Conservation (phyloP, 306 rosid species). For the Macrotyloma uniflorum region DNA sequence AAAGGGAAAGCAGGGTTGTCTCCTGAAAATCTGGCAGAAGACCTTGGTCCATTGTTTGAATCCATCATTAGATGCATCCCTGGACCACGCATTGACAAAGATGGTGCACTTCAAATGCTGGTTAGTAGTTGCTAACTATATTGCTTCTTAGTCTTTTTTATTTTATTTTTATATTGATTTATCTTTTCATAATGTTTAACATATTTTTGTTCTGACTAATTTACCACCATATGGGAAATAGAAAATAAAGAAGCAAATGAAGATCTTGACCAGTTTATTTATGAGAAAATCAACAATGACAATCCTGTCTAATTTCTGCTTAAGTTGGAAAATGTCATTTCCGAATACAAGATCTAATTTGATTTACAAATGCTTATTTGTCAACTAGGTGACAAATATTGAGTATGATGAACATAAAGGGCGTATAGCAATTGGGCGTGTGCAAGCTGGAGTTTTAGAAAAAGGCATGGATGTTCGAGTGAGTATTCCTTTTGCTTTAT, state of each 20-base stretch:
- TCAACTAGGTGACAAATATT: conserved; percentile 74
- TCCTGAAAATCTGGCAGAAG: conserved; percentile 86
- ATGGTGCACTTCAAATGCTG: conserved; percentile 97
- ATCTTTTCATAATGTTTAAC: not conserved
- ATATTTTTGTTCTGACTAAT: conserved; percentile 13
- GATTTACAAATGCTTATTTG: conserved; percentile 23
- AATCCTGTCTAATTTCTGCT: conserved; percentile 23
- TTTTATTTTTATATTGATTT: conserved; percentile 15
- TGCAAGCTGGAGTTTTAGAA: conserved; percentile 79
- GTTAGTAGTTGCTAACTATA: conserved; percentile 57
- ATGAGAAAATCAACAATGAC: conserved; percentile 20
- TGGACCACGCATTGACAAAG: conserved; percentile 91
- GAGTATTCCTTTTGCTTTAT: conserved; percentile 43
- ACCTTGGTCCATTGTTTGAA: conserved; percentile 98
- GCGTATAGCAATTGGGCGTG: conserved; percentile 97
- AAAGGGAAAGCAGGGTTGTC: conserved; percentile 94
- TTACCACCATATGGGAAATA: conserved; percentile 27
- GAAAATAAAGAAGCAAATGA: conserved; percentile 16
- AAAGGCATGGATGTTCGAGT: conserved; percentile 93
- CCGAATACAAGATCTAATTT: conserved; percentile 22
- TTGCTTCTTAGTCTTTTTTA: conserved; percentile 2
- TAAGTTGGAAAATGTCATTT: conserved; percentile 12
- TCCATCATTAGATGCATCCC: conserved; percentile 96
- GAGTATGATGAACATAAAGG: conserved; percentile 99
- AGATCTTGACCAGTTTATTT: conserved; percentile 11